Evolutionary conservation across 208 protist genomes (phyloP).

Genomic region (Leishmania arabica): DNA sequence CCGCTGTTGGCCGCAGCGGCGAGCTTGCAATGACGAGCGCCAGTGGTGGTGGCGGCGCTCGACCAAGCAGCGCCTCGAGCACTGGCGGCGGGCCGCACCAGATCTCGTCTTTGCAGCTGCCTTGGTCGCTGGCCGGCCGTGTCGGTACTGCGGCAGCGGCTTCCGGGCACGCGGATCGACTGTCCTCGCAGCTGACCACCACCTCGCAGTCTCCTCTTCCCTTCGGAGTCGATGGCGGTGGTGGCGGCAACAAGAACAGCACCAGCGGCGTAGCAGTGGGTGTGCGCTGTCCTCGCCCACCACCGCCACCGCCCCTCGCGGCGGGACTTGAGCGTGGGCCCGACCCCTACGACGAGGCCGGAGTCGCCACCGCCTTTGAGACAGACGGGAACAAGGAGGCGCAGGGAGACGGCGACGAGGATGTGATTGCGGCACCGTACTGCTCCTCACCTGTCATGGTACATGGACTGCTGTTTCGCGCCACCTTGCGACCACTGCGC

Average conservation of each 20-base stretch:
- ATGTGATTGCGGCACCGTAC: neutral
- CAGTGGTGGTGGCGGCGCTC: neutral
- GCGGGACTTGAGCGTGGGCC: neutral
- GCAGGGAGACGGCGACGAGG: neutral
- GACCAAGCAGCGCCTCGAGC: neutral
- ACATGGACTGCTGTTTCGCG: constrained; percentile 26
- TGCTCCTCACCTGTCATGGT: neutral
- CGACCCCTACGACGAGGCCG: neutral
- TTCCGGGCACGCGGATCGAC: neutral
- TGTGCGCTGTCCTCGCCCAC: constrained; percentile 5
- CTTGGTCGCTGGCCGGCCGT: neutral
- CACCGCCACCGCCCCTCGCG: neutral
- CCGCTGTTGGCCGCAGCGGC: neutral
- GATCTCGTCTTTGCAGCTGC: neutral
- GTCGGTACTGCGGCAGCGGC: neutral
- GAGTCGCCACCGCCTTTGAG: neutral
- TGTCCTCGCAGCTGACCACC: constrained; percentile 7
- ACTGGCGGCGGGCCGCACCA: neutral
- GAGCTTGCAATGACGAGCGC: neutral
- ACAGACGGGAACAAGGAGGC: neutral
- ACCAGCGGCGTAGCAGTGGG: neutral
- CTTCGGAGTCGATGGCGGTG: neutral
- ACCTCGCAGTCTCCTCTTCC: neutral
- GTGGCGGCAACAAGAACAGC: neutral
- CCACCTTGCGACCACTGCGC: constrained; percentile 36